Percentiles rank a stretch among this genome's conserved stretches.
Evolutionary conservation across 2,329 filamentous ascomycete species (phyloP).

Genomic region (Monosporascus sp.): DNA sequence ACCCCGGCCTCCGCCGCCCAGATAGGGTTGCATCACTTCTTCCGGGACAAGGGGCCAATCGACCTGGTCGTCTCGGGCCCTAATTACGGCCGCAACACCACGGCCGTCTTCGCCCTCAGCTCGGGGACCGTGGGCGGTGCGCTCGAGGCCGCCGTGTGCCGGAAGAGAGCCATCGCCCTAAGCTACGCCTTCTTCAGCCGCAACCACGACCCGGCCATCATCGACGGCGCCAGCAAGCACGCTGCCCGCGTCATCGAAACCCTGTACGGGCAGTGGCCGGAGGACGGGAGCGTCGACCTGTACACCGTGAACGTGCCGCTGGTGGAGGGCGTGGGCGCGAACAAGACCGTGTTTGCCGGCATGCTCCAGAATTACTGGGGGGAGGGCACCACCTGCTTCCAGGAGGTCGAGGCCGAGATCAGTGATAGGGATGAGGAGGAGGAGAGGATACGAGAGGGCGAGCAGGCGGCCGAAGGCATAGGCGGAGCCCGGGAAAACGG

Average conservation of each 20-base stretch:
- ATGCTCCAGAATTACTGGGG: conserved; percentile 91
- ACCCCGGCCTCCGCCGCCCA: conserved; percentile 78
- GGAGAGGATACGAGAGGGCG: conserved; percentile 63
- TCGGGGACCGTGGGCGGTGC: conserved; percentile 74
- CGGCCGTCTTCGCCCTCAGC: conserved; percentile 71
- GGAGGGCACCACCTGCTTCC: conserved; percentile 76
- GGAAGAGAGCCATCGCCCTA: conserved; percentile 68
- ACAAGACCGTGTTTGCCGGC: conserved; percentile 74
- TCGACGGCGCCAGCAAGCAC: conserved; percentile 69
- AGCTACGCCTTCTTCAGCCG: conserved; percentile 86
- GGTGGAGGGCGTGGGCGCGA: conserved; percentile 64
- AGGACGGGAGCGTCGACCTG: conserved; percentile 65
- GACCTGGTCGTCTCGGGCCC: conserved; percentile 76
- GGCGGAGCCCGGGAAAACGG: conserved; percentile 19
- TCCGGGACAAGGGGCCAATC: conserved; percentile 63
- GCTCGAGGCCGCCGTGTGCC: conserved; percentile 70
- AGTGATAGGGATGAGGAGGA: conserved; percentile 67
- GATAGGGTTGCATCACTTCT: conserved; percentile 77
- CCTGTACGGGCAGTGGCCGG: conserved; percentile 68
- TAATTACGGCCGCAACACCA: conserved; percentile 80
- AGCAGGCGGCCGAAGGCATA: conserved; percentile 25
- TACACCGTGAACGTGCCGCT: conserved; percentile 90
- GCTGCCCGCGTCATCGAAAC: conserved; percentile 74
- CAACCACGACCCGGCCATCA: conserved; percentile 77
- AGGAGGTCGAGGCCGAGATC: conserved; percentile 65